Percentiles rank a stretch among this genome's conserved stretches.
These are phyloP conservation scores for Esteya vermicola DNA, from an alignment of 2,329 filamentous ascomycete genomes.

Conservation along the genomic window DNA sequence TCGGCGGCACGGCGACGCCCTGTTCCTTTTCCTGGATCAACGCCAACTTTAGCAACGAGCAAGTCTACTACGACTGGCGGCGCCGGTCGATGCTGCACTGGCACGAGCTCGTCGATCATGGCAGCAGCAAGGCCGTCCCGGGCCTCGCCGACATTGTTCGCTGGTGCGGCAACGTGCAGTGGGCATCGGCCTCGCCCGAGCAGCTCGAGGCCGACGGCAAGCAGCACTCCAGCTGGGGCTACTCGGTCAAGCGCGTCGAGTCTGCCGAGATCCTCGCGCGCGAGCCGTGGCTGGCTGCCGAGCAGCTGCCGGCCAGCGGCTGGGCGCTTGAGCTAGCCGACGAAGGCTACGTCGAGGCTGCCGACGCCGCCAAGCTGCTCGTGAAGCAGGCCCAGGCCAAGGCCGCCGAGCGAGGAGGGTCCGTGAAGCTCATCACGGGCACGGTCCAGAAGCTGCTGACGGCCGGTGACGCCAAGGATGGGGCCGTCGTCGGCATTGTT, in stretches of 20 bases:
- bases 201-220: slow-evolving; percentile 12
- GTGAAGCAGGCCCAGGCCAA: neutral
- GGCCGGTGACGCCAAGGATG: neutral
- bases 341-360: slow-evolving; percentile 18
- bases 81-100: slow-evolving; percentile 15
- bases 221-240: slow-evolving; percentile 15
- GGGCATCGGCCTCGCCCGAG: slow-evolving; percentile 10
- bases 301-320: slow-evolving; percentile 8
- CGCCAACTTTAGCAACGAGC: slow-evolving; percentile 14
- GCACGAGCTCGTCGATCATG: slow-evolving; percentile 10
- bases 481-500: slow-evolving; percentile 10
- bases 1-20: slow-evolving; percentile 17
- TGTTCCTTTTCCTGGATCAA: slow-evolving; percentile 20
- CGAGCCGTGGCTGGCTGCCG: slow-evolving; percentile 9
- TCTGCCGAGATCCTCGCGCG: slow-evolving; percentile 8
- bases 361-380: slow-evolving; percentile 12
- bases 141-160: slow-evolving; percentile 10
- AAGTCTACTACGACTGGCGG: slow-evolving; percentile 16
- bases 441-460: neutral
- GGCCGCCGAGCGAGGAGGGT: neutral
- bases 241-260: slow-evolving; percentile 11
- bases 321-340: slow-evolving; percentile 11
- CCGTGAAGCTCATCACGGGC: neutral
- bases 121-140: slow-evolving; percentile 9
- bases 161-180: slow-evolving; percentile 14